phyloP scores from a whole-genome alignment of 768 basidiomycete genomes.

The Mycena rosella region DNA sequence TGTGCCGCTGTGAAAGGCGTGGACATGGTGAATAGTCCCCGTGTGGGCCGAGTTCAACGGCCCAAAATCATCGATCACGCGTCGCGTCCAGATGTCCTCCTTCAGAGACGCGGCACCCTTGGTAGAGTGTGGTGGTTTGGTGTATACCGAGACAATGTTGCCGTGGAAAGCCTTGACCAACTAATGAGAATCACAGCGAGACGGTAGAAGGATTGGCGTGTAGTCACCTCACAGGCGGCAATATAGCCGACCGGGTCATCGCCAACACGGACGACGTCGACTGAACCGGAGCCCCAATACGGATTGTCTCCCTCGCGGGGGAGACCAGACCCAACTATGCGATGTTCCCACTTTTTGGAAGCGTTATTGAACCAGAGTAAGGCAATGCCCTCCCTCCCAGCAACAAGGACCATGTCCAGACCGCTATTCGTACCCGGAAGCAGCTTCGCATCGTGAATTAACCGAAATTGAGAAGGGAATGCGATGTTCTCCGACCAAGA shows the following conservation, averaged over 20 bases:
- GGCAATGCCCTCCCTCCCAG: slow-evolving; percentile 9
- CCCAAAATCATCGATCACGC: slow-evolving; percentile 41
- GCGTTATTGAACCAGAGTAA: slow-evolving; percentile 1
- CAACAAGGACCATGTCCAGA: slow-evolving; percentile 13
- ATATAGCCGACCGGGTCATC: slow-evolving; percentile 15
- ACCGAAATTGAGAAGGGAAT: slow-evolving; percentile 12
- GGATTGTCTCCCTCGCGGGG: slow-evolving; percentile 2
- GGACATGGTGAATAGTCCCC: slow-evolving; percentile 42
- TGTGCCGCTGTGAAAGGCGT: slow-evolving; percentile 15
- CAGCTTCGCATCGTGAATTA: slow-evolving; percentile 12
- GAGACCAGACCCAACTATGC: slow-evolving; percentile 10
- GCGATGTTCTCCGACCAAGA: not conserved
- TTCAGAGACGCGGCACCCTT: slow-evolving; percentile 19
- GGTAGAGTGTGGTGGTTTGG: slow-evolving; percentile 3
- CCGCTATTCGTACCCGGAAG: slow-evolving; percentile 7
- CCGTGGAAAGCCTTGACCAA: slow-evolving; percentile 19
- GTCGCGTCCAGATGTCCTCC: slow-evolving; percentile 37
- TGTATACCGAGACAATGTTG: slow-evolving; percentile 16
- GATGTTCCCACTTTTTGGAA: slow-evolving; percentile 3
- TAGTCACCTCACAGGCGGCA: slow-evolving; percentile 4
- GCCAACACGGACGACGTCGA: slow-evolving; percentile 9
- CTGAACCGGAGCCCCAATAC: slow-evolving; percentile 13
- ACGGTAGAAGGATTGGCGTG: not conserved
- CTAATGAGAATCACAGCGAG: not conserved
- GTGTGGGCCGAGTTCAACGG: slow-evolving; percentile 36